A percentile compares a stretch with the other conserved stretches of the same genome.
Conservation (phyloP, 2,329 filamentous ascomycete species). For the Trichoderma cornu-damae region DNA sequence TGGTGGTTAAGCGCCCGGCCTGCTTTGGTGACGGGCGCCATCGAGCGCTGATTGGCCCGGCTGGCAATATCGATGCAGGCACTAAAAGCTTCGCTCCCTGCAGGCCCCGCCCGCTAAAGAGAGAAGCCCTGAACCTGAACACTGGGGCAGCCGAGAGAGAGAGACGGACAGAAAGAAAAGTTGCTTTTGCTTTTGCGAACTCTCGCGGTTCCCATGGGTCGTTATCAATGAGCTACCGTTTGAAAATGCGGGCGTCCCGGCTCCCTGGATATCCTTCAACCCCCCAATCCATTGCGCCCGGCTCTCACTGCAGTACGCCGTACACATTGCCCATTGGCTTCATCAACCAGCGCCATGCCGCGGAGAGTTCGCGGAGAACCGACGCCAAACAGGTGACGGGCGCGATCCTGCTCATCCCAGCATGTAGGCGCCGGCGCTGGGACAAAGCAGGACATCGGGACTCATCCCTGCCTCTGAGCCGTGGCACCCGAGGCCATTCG, state of each 20-base stretch:
- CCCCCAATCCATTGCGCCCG: not conserved
- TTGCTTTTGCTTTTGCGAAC: not conserved
- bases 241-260: not conserved
- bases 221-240: not conserved
- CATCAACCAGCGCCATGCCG: not conserved
- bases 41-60: conserved; percentile 26
- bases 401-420: not conserved
- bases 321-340: too few species aligned
- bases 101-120: conserved; percentile 10
- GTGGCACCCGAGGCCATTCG: conserved; percentile 6
- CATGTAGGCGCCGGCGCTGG: conserved; percentile 3
- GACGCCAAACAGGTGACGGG: not conserved
- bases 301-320: too few species aligned
- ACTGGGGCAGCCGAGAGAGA: too few species aligned
- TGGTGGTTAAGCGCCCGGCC: conserved; percentile 39
- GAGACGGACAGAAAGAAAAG: not conserved
- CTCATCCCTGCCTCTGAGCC: not conserved
- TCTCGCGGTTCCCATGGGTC: not conserved
- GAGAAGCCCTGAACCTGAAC: not conserved
- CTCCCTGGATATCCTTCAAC: not conserved
- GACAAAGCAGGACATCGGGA: not conserved
- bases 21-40: conserved; percentile 16
- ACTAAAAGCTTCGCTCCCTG: conserved; percentile 8
- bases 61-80: conserved; percentile 4
- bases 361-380: not conserved